Base-by-base conservation (phyloP, 208 protist species). In the Zelonia costaricensis region DNA sequence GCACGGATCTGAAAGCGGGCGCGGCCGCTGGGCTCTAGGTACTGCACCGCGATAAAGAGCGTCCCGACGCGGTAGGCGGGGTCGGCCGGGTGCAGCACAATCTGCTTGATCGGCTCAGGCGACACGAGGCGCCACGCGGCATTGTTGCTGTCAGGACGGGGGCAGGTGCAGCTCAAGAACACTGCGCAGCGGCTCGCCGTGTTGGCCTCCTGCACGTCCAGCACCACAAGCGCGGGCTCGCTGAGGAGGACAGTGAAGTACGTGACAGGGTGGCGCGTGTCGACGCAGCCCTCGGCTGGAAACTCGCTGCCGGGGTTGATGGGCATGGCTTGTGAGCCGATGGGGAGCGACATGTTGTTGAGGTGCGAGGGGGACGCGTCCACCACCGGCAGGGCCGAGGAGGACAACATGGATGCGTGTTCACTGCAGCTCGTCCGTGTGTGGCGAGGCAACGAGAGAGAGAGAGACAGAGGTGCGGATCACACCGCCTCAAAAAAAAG, bases 121-220 rank as follows among this genome's bases (percentile, higher is more conserved):
- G 82, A 92, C 8, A 81, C 62, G 40, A 84, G 65, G 38, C 81
- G 78, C 92, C 92, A 97, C 27, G 88, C 70, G 12, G 92, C 88
- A 15, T 78, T 97, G 57, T 92, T 74, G 18, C 61, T 75, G 59
- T 70, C 86, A 4, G 88, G 88, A 13, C 78, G 59, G 4, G 67
- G 30, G 31, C 87, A 81, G 15, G 52, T 78, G 35, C 84, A 84
- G 62, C 84, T 94, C 28, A 89, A 59, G 39, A 94, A 69, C 36
- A 97, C 60, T 12, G 79, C 66, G 56, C 88, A 95, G 23, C 86
- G 78, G 31, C 83, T 77, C 2, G 84, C 82, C 18, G 70, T 84
- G 71, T 90, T 93, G 35, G 78, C 81, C 72, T 97, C 88, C 55
- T 90, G 86, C 68, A 93, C 80, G 16, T 79, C 71, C 30, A 97